Conservation (phyloP, 2,329 filamentous ascomycete species). For the Cladosporium velox region DNA sequence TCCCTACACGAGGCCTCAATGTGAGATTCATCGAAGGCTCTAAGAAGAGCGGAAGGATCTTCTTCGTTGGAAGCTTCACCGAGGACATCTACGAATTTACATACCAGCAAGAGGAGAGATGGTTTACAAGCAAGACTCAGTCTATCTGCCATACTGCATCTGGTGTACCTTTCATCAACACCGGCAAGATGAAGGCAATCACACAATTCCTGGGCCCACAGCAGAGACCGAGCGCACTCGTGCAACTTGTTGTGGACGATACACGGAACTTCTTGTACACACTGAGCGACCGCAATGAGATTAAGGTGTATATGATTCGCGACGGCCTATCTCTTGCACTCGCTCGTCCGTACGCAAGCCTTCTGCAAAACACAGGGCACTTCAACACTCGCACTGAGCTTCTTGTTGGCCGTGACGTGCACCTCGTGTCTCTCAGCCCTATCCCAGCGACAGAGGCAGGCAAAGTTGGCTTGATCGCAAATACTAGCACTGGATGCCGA, state of each 20-base stretch:
- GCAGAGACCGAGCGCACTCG: slow-evolving; percentile 60
- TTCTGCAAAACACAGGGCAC: slow-evolving; percentile 75
- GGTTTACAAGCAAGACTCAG: slow-evolving; percentile 91
- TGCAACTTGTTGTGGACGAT: slow-evolving; percentile 85
- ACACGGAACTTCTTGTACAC: slow-evolving; percentile 87
- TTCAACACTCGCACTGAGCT: slow-evolving; percentile 75
- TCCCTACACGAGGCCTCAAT: slow-evolving; percentile 69
- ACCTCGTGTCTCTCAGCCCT: slow-evolving; percentile 81
- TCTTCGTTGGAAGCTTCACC: slow-evolving; percentile 79
- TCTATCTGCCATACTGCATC: slow-evolving; percentile 61
- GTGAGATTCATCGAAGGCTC: slow-evolving; percentile 80
- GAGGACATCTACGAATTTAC: slow-evolving; percentile 91
- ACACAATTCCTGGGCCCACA: slow-evolving; percentile 36
- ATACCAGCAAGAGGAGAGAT: slow-evolving; percentile 95
- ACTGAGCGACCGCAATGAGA: slow-evolving; percentile 82
- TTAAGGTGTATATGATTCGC: slow-evolving; percentile 88
- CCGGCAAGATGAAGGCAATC: slow-evolving; percentile 29
- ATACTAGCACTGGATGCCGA: slow-evolving; percentile 86
- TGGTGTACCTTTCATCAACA: slow-evolving; percentile 19
- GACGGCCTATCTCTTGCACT: slow-evolving; percentile 57
- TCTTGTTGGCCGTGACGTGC: slow-evolving; percentile 64
- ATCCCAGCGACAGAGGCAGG: slow-evolving; percentile 78
- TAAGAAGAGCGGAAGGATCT: slow-evolving; percentile 78
- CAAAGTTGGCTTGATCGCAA: slow-evolving; percentile 84
- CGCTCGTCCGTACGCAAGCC: slow-evolving; percentile 54